phyloP scores from a whole-genome alignment of 129 eudicot genomes.

The Lonicera japonica region DNA sequence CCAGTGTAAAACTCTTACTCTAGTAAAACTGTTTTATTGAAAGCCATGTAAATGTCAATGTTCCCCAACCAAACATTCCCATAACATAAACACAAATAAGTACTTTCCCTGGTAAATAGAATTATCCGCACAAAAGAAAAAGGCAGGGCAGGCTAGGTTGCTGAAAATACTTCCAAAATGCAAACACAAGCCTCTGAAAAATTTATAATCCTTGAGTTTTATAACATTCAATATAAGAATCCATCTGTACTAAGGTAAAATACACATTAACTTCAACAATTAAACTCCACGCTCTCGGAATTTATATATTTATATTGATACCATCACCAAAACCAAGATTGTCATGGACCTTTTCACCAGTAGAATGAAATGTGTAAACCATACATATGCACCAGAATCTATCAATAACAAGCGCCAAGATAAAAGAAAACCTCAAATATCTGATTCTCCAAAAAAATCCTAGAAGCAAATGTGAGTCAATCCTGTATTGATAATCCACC shows the following conservation, averaged over 20 bases:
- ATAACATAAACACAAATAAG: no score
- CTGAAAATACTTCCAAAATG: no score
- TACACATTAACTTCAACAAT: neutral
- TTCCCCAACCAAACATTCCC: no score
- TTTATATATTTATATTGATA: neutral
- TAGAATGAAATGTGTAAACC: conserved; percentile 15
- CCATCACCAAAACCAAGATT: conserved; percentile 8
- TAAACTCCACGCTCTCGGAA: neutral
- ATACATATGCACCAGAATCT: neutral
- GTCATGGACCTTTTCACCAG: neutral
- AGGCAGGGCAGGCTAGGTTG: no score
- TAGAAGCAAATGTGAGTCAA: neutral
- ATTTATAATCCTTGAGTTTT: neutral
- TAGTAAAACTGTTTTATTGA: no score
- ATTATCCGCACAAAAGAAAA: no score
- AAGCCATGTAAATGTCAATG: no score
- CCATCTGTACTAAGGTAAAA: neutral
- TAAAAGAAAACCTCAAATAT: no score
- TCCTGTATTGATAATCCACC: neutral
- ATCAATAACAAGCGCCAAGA: conserved; percentile 16
- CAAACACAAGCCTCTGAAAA: neutral
- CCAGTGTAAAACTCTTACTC: no score
- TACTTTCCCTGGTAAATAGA: no score
- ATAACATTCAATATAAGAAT: neutral
- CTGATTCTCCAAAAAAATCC: neutral